Percentiles rank a stretch among this genome's conserved stretches.
Evolutionary conservation across 768 basidiomycete species (phyloP).

Genomic region (Tylopilus rubrobrunneus): DNA sequence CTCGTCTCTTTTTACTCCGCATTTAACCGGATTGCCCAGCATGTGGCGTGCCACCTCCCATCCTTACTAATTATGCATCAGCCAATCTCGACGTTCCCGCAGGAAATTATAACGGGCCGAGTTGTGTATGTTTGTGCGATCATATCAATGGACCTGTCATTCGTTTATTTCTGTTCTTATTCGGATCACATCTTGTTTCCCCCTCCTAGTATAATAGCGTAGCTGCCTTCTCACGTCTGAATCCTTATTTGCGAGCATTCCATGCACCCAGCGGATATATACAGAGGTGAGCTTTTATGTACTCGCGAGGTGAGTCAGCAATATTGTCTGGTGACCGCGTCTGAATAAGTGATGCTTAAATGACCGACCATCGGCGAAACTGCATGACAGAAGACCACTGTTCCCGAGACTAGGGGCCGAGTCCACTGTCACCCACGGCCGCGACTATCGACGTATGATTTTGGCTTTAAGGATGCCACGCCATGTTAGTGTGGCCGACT

Average conservation of each 20-base stretch:
- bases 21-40: constrained; percentile 16
- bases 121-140: constrained; percentile 10
- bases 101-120: constrained; percentile 15
- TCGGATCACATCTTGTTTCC: constrained; percentile 3
- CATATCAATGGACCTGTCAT: constrained; percentile 10
- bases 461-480: neutral
- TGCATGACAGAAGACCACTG: neutral
- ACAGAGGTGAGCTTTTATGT: constrained; percentile 11
- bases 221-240: neutral
- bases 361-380: constrained; percentile 1
- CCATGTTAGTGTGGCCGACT: neutral
- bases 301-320: constrained; percentile 18
- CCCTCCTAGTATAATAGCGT: constrained; percentile 7
- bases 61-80: constrained; percentile 10
- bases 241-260: neutral
- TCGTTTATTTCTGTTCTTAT: constrained; percentile 12
- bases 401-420: neutral
- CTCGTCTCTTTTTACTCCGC: neutral
- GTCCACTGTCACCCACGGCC: neutral
- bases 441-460: neutral
- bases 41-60: constrained; percentile 10
- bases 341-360: neutral
- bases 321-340: neutral
- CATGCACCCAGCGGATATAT: neutral
- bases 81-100: constrained; percentile 15